Evolutionary conservation across 2,329 filamentous ascomycete species (phyloP).

Genomic region (Xylariaceae sp.): DNA sequence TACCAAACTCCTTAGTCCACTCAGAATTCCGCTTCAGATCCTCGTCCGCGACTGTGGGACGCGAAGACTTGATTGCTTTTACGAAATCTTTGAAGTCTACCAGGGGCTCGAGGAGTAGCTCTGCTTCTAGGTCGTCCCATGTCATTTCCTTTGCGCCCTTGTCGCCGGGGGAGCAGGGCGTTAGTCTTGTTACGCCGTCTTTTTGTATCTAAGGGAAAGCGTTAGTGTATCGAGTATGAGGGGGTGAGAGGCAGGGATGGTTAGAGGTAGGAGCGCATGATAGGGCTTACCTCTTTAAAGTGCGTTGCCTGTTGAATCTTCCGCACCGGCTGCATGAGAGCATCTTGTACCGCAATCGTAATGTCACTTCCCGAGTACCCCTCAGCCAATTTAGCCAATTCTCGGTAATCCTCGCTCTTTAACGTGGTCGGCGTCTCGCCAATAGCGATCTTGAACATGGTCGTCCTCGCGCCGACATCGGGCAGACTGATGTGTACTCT

Average conservation of each 20-base stretch:
- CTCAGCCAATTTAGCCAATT: conserved; percentile 77
- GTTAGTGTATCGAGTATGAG: background rate
- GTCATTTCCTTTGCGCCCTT: conserved; percentile 85
- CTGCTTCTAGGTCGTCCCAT: conserved; percentile 82
- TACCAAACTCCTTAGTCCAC: conserved; percentile 96
- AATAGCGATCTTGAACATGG: conserved; percentile 94
- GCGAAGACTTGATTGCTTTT: conserved; percentile 81
- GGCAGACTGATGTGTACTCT: conserved; percentile 94
- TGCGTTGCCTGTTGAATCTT: conserved; percentile 98
- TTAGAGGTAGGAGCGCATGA: conserved; percentile 3
- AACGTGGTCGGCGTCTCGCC: conserved; percentile 88
- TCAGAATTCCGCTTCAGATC: conserved; percentile 83
- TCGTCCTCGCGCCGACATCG: conserved; percentile 80
- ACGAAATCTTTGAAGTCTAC: conserved; percentile 90
- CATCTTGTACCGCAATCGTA: conserved; percentile 89
- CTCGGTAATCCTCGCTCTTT: conserved; percentile 71
- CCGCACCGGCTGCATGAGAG: conserved; percentile 93
- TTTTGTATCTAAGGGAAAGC: conserved; percentile 57
- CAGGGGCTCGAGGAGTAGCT: conserved; percentile 80
- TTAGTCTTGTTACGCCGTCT: conserved; percentile 67
- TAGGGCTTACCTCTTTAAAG: conserved; percentile 75
- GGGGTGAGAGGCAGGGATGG: background rate
- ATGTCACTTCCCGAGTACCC: conserved; percentile 98
- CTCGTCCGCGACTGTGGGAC: conserved; percentile 85
- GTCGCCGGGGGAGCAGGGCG: conserved; percentile 92